Evolutionary conservation across 225 moss, liverwort and hornwort species (phyloP), one percentile per base, ranked within the genome.

Genomic region (Physcomitrellopsis africana): DNA sequence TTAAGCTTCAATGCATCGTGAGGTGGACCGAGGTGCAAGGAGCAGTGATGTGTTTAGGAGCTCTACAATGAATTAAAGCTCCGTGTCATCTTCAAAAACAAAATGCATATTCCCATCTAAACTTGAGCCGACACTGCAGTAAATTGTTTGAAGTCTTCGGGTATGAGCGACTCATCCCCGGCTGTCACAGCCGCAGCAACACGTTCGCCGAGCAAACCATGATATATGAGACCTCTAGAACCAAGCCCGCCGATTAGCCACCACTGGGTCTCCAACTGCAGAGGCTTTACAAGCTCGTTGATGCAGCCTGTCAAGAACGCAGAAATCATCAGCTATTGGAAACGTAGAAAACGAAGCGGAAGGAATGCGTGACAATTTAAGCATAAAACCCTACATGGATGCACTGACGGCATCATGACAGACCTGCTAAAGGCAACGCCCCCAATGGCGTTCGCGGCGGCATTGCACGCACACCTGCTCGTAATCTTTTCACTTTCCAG

Each of bases 221-320:
- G 95, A 46, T 99, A 92, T 60, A 99, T 95, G 19, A 99, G 86
- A 44, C 99, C 99, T 77, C 99, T 83, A 46, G 95, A 95, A 24
- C 99, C 99, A 79, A 99, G 93, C 60, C 99, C 99, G 69, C 99
- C 89, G 71, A 99, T 76, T 37, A 99, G 42, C 95, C 95, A 99
- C 92, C 93, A 95, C 72, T 91, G 90, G 49, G 92, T 99, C 46
- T 84, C 79, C 54, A 84, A 70, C 51, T 79, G 77, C 67, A 81
- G 68, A 57, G 90, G 80, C 75, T 79, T 77, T 58, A 95, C 87
- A 52, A 94, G 89, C 51, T 82, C 81, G 85, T 89, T 86, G 16
- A 99, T 82, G 83, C 99, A 93, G 17, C 99, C 99, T 77, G 79
- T 37, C 68, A 86, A 69, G 12, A 49, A 69, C 26, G 18, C 69